A percentile compares a stretch with the other conserved stretches of the same genome.
phyloP scores from a whole-genome alignment of 306 rosid species.

The Trifolium pratense region DNA sequence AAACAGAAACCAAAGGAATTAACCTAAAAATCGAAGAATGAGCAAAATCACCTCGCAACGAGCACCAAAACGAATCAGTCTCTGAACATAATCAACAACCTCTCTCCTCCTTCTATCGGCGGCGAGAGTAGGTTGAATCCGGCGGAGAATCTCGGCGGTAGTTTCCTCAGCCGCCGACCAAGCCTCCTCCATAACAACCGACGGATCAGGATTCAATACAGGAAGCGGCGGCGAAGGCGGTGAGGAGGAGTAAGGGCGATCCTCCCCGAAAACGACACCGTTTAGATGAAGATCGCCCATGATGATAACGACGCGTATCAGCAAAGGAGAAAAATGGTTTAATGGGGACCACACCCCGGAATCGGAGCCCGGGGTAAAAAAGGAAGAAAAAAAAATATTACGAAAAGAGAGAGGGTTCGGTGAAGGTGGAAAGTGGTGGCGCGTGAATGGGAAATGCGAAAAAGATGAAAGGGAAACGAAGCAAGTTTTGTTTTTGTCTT shows the following conservation, averaged over 20 bases:
- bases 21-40: slow-evolving; percentile 5
- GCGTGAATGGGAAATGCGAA: slow-evolving; percentile 24
- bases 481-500: slow-evolving; percentile 31
- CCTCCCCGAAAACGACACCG: slow-evolving; percentile 53
- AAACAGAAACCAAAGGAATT: background rate
- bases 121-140: slow-evolving; percentile 53
- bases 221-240: slow-evolving; percentile 58
- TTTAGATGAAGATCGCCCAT: slow-evolving; percentile 60
- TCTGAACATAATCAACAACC: slow-evolving; percentile 56
- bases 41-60: slow-evolving; percentile 51
- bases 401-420: background rate
- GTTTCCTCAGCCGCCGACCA: slow-evolving; percentile 52
- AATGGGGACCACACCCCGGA: slow-evolving; percentile 37
- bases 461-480: slow-evolving; percentile 8
- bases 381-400: background rate
- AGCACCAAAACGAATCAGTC: slow-evolving; percentile 43
- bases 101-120: slow-evolving; percentile 51
- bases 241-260: slow-evolving; percentile 51
- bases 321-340: background rate
- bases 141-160: slow-evolving; percentile 45
- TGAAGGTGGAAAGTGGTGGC: slow-evolving; percentile 40
- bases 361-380: slow-evolving; percentile 32
- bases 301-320: background rate
- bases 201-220: slow-evolving; percentile 43
- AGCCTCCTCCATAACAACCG: slow-evolving; percentile 37